Evolutionary conservation across 1,139 yeast species (phyloP), one percentile per base, ranked within the genome.

Genomic region (Candida dubliniensis): DNA sequence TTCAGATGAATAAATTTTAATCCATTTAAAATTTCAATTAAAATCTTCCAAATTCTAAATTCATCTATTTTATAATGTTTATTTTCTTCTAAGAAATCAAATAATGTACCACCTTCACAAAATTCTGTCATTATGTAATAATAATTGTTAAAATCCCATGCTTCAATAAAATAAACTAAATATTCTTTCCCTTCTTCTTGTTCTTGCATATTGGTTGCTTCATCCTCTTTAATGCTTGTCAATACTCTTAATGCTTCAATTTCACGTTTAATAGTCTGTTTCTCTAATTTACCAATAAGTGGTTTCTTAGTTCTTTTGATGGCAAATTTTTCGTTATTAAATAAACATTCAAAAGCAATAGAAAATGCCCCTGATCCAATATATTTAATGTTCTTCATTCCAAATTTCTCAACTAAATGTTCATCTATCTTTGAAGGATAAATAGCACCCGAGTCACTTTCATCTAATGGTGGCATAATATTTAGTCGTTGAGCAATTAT

Each of bases 21-120:
- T 0, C 98, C 99, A 56, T 76, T 76, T 36, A 88, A 65, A 12
- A 90, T 73, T 61, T 93, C 98, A 43, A 86, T 84, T 51, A 91
- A 69, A 34, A 95, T 91, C 67, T 93, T 93, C 99, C 99, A 93
- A 35, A 91, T 91, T 53, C 99, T 78, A 84, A 96, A 93, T 61
- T 93, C 99, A 61, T 93, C 99, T n/a, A 87, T 72, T 50, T 86
- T 83, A 46, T 95, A 95, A 52, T 71, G 71, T 45, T 67, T 69
- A 60, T 84, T 84, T 52, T 88, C 95, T 35, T 83, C 78, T 41
- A 93, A 66, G 60, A 93, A 93, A 45, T 81, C 79, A 59, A 84
- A 95, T 41, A 93, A 67, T 24, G 93, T 87, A 1, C 99, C 99
- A 58, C 93, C 91, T 60, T 93, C 99, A 66, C 97, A 93, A 60